Evolutionary conservation across 495 filamentous ascomycete species (phyloP).

Genomic region (Haplographium delicatum): DNA sequence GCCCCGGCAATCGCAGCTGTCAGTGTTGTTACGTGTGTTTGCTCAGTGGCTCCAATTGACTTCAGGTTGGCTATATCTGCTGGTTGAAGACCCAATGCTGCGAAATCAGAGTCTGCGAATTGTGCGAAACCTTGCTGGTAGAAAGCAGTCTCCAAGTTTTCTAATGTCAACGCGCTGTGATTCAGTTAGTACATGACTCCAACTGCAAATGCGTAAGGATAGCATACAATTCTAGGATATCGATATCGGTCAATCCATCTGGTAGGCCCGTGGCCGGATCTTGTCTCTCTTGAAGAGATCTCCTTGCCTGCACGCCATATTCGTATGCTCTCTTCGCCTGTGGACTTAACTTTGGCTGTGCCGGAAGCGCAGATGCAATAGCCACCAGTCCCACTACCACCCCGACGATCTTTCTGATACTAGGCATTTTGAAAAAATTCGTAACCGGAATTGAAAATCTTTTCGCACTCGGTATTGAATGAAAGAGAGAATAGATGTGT

Average conservation of each 20-base stretch:
- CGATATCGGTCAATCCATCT: conserved; percentile 51
- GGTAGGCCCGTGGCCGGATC: conserved; percentile 43
- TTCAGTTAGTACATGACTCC: neutral
- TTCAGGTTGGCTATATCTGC: conserved; percentile 49
- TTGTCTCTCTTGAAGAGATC: conserved; percentile 40
- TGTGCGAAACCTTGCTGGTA: conserved; percentile 54
- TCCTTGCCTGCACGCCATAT: conserved; percentile 8
- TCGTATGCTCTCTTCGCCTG: conserved; percentile 39
- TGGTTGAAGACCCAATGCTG: conserved; percentile 41
- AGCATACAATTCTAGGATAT: conserved; percentile 65
- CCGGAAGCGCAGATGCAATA: conserved; percentile 39
- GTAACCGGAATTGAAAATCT: no score
- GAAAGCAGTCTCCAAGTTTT: conserved; percentile 45
- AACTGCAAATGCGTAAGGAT: no score
- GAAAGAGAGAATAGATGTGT: conserved; percentile 7
- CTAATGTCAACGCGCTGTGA: conserved; percentile 36
- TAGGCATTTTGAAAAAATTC: conserved; percentile 38
- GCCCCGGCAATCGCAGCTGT: conserved; percentile 43
- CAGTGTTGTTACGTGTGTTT: conserved; percentile 53
- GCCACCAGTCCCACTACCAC: conserved; percentile 41
- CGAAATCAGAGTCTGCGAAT: conserved; percentile 47
- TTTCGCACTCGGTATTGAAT: conserved; percentile 14
- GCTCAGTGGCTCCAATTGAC: conserved; percentile 48
- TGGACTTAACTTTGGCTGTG: conserved; percentile 36
- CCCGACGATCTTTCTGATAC: conserved; percentile 33